phyloP scores from a whole-genome alignment of 2,329 filamentous ascomycete species.

The Fusarium sp. region DNA sequence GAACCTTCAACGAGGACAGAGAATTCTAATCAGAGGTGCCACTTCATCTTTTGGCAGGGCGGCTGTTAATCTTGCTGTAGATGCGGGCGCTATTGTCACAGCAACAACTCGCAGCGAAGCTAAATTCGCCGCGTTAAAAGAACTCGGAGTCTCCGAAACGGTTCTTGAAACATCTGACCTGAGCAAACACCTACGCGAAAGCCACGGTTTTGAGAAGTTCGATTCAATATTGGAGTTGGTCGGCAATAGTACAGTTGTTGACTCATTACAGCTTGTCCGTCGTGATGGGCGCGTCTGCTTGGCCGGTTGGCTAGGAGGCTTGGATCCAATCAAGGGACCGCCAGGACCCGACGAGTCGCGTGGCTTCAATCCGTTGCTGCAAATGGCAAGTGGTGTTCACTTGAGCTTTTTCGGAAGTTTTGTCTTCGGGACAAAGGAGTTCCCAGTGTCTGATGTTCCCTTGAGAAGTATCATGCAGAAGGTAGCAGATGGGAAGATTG shows the following conservation, averaged over 20 bases:
- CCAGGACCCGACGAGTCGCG: neutral
- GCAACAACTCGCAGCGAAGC: neutral
- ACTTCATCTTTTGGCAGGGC: neutral
- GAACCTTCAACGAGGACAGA: neutral
- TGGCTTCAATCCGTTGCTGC: neutral
- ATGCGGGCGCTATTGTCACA: neutral
- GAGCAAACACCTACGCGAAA: fast-evolving
- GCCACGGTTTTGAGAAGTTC: fast-evolving
- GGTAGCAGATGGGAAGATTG: neutral
- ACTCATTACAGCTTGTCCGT: neutral
- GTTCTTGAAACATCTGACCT: neutral
- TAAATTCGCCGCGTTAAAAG: neutral
- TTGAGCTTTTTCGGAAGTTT: neutral
- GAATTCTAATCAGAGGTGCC: neutral
- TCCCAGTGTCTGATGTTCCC: neutral
- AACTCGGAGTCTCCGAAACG: neutral
- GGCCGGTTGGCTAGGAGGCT: neutral
- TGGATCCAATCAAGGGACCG: neutral
- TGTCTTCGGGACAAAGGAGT: neutral
- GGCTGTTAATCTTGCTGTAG: neutral
- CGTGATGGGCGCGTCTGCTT: neutral
- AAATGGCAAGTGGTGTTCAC: neutral
- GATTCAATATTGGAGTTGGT: neutral
- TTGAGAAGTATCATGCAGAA: neutral
- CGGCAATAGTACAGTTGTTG: neutral